Percentiles rank a stretch among this genome's conserved stretches.
Evolutionary conservation across 163 green algal genomes (phyloP).

Genomic region (Prototheca wickerhamii): DNA sequence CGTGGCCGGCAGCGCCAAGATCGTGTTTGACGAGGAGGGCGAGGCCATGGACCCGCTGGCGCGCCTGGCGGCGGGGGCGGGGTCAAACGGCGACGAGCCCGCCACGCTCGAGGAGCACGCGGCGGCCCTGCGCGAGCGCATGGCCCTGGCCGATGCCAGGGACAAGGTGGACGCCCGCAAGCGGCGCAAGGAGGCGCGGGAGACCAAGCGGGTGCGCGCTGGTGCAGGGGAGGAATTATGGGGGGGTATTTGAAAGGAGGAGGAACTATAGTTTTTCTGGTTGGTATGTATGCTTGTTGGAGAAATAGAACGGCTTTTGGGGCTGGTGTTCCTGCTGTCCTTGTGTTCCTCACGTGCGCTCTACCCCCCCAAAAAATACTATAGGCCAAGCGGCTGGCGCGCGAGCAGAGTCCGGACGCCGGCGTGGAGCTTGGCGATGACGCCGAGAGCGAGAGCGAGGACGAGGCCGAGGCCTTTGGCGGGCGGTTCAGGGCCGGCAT

Average conservation of each 20-base stretch:
- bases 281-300: background rate
- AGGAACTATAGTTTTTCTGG: background rate
- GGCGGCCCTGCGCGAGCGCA: slow-evolving; percentile 5
- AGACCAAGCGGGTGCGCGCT: slow-evolving; percentile 16
- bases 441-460: slow-evolving; percentile 10
- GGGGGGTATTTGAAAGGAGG: background rate
- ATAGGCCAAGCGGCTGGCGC: slow-evolving; percentile 8
- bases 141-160: slow-evolving; percentile 15
- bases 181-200: slow-evolving; percentile 21
- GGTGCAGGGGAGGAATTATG: background rate
- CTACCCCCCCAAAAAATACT: background rate
- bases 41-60: slow-evolving; percentile 52
- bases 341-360: background rate
- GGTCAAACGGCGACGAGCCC: slow-evolving; percentile 3
- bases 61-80: slow-evolving; percentile 34
- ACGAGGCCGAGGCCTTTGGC: slow-evolving; percentile 8
- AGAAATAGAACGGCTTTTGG: background rate
- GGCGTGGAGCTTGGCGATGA: background rate
- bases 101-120: slow-evolving; percentile 19
- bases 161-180: slow-evolving; percentile 18
- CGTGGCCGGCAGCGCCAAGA: slow-evolving; percentile 27
- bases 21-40: slow-evolving; percentile 77
- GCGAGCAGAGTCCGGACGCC: slow-evolving; percentile 7
- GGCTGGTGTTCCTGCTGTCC: too few relatives aligned
- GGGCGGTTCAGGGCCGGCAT: background rate